These are phyloP conservation scores for Verticillium nonalfalfae DNA, from an alignment of 2,329 filamentous ascomycete genomes.

Conservation along the genomic window DNA sequence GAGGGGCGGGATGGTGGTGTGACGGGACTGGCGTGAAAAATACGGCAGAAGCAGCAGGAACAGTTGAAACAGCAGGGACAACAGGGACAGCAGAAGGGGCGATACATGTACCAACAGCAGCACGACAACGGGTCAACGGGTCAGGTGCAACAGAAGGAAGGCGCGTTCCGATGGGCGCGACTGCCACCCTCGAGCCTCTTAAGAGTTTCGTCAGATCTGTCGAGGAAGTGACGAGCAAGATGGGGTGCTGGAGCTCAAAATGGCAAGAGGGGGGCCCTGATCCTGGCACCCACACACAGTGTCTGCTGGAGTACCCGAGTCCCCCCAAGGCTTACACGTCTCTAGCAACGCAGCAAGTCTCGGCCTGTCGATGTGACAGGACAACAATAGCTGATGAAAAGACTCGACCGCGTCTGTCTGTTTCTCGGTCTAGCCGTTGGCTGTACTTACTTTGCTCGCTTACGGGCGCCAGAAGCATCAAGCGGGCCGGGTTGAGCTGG, in stretches of 20 bases:
- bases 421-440: not conserved
- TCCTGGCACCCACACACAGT: not conserved
- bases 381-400: not conserved
- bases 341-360: not conserved
- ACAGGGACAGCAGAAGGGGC: not conserved
- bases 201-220: not conserved
- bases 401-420: not conserved
- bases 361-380: not conserved
- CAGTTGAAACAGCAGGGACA: not conserved
- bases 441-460: not conserved
- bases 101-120: not conserved
- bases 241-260: not conserved
- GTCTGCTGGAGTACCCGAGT: not conserved
- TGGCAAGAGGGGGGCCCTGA: not conserved
- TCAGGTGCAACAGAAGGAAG: not conserved
- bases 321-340: not conserved
- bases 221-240: not conserved
- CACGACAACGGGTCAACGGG: not conserved
- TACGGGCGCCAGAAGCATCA: not conserved
- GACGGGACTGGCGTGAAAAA: too few species aligned
- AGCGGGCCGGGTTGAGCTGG: not conserved
- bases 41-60: not conserved
- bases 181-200: not conserved
- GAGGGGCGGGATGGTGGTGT: too few species aligned
- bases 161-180: not conserved